Percentiles rank a stretch among this genome's conserved stretches.
phyloP scores from a whole-genome alignment of 2,329 filamentous ascomycete genomes.

The Curvularia spicifera region DNA sequence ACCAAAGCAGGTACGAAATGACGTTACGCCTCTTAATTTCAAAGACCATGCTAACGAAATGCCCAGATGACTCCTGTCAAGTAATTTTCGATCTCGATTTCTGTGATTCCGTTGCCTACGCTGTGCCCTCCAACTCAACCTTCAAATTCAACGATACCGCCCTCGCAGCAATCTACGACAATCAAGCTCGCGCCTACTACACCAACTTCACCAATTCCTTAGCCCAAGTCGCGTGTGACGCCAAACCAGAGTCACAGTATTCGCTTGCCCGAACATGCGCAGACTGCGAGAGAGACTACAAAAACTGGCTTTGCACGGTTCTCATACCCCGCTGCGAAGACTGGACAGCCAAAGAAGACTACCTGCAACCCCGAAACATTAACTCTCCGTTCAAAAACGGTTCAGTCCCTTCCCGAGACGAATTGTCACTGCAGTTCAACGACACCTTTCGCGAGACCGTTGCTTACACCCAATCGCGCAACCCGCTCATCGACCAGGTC shows the following conservation, averaged over 20 bases:
- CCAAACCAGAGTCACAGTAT: slow-evolving; percentile 74
- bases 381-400: slow-evolving; percentile 73
- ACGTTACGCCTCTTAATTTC: neutral
- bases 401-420: slow-evolving; percentile 44
- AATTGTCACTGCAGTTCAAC: slow-evolving; percentile 32
- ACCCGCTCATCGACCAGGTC: slow-evolving; percentile 70
- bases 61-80: slow-evolving; percentile 76
- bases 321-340: slow-evolving; percentile 92
- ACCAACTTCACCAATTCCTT: slow-evolving; percentile 80
- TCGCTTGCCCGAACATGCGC: slow-evolving; percentile 78
- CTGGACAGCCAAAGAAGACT: slow-evolving; percentile 62
- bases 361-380: slow-evolving; percentile 73
- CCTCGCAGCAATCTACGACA: slow-evolving; percentile 78
- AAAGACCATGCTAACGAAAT: slow-evolving; percentile 16
- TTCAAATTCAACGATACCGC: slow-evolving; percentile 65
- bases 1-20: slow-evolving; percentile 73
- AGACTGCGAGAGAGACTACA: slow-evolving; percentile 82
- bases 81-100: slow-evolving; percentile 87
- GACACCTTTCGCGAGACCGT: slow-evolving; percentile 37
- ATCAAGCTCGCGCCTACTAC: slow-evolving; percentile 72
- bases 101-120: slow-evolving; percentile 87
- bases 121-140: slow-evolving; percentile 79
- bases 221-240: slow-evolving; percentile 84
- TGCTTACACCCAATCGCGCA: slow-evolving; percentile 67
- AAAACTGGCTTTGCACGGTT: slow-evolving; percentile 92